Conservation (phyloP, 441 rosid species). For the Pelargonium fulgidum region DNA sequence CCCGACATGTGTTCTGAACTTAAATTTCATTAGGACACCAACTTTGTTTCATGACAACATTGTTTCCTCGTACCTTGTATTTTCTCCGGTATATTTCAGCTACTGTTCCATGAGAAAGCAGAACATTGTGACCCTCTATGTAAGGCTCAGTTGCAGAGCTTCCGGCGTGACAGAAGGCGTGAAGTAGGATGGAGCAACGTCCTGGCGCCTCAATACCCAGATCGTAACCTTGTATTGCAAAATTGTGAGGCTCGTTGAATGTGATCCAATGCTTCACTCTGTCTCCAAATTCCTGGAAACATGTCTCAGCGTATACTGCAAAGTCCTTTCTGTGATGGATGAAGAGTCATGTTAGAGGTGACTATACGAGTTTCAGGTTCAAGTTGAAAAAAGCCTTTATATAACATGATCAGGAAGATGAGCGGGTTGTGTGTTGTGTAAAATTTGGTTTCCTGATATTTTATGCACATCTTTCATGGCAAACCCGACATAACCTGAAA, state of each 20-base stretch:
- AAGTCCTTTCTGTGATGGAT: conserved; percentile 39
- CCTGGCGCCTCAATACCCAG: conserved; percentile 58
- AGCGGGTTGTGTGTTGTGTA: too few relatives aligned
- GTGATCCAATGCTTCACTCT: conserved; percentile 68
- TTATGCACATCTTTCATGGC: too few relatives aligned
- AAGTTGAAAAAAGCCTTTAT: too few relatives aligned
- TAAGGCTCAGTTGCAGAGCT: conserved; percentile 70
- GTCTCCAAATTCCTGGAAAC: conserved; percentile 60
- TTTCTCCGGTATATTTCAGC: conserved; percentile 44
- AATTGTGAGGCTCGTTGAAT: conserved; percentile 62
- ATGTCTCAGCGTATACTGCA: conserved; percentile 27
- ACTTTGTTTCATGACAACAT: not conserved
- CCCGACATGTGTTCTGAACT: too few relatives aligned
- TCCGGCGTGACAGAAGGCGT: conserved; percentile 41
- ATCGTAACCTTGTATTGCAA: conserved; percentile 61
- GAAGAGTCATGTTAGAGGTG: too few relatives aligned
- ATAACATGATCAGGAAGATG: too few relatives aligned
- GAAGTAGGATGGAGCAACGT: conserved; percentile 46
- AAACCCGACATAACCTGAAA: too few relatives aligned
- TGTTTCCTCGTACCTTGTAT: conserved; percentile 37
- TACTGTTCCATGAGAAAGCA: conserved; percentile 48
- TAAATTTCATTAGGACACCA: too few relatives aligned
- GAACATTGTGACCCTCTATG: conserved; percentile 55
- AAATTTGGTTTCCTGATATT: too few relatives aligned
- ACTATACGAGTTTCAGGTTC: too few relatives aligned